Evolutionary conservation across 148 eudicot genomes (phyloP).

Genomic region (Rhododendron kiyosumense): DNA sequence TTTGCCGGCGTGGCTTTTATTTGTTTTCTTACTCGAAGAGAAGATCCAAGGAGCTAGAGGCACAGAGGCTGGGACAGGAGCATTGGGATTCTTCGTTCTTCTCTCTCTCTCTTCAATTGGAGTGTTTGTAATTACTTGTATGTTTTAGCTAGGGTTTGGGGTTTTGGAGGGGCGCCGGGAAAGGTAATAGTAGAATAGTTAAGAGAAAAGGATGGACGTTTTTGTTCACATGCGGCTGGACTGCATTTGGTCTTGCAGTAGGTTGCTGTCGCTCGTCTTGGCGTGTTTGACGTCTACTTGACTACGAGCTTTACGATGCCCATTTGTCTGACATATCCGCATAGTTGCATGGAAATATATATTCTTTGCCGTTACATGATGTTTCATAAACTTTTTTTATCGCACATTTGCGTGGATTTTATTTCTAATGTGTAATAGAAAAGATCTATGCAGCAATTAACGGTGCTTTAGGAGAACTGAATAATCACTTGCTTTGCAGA

Average conservation of each 20-base stretch:
- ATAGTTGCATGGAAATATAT: not conserved
- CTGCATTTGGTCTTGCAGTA: not conserved
- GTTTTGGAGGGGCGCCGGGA: not conserved
- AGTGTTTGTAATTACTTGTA: not conserved
- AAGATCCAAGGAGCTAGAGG: constrained; percentile 29
- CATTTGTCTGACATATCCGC: not conserved
- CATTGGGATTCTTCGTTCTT: constrained; percentile 34
- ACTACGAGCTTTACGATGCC: not conserved
- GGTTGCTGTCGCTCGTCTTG: constrained; percentile 1
- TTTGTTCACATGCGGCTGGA: not conserved
- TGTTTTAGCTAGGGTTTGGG: not conserved
- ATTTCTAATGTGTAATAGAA: too few relatives aligned
- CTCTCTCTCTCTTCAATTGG: not conserved
- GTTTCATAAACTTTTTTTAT: too few relatives aligned
- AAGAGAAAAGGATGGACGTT: not conserved
- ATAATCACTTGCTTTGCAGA: too few relatives aligned
- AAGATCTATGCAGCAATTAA: too few relatives aligned
- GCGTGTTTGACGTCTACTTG: not conserved
- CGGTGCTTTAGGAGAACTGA: too few relatives aligned
- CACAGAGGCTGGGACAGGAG: constrained; percentile 19
- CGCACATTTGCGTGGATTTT: too few relatives aligned
- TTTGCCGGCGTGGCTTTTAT: not conserved
- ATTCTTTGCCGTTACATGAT: too few relatives aligned
- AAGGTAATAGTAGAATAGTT: not conserved
- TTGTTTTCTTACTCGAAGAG: not conserved